Conservation (phyloP, 768 basidiomycete genomes). For the Terana coerulea region DNA sequence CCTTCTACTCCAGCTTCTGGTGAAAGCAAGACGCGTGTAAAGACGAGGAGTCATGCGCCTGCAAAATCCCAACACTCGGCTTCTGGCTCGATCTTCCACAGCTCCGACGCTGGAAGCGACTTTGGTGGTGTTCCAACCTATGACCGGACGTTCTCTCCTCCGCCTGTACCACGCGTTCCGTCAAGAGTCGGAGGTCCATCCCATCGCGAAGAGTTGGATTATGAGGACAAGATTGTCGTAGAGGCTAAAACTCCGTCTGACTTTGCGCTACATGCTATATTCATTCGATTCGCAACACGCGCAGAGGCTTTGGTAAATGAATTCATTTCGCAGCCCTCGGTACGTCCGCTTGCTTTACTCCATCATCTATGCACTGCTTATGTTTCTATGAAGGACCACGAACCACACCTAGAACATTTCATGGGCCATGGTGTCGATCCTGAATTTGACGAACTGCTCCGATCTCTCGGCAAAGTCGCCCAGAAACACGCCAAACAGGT, state of each 20-base stretch:
- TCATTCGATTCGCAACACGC: constrained; percentile 77
- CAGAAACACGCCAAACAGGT: constrained; percentile 82
- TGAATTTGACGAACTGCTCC: constrained; percentile 82
- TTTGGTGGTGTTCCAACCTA: constrained; percentile 39
- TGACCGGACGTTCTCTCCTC: constrained; percentile 52
- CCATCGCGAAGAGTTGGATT: constrained; percentile 42
- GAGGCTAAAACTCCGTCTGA: constrained; percentile 84
- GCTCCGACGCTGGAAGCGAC: constrained; percentile 71
- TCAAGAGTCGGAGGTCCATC: constrained; percentile 45
- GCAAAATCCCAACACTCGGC: constrained; percentile 78
- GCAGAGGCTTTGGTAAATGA: constrained; percentile 78
- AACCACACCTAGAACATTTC: constrained; percentile 59
- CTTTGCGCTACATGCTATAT: constrained; percentile 84
- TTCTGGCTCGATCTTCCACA: constrained; percentile 68
- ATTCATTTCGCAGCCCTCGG: constrained; percentile 66
- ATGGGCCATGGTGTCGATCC: constrained; percentile 73
- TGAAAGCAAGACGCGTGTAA: constrained; percentile 35
- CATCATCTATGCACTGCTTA: background rate
- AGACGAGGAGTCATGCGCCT: constrained; percentile 51
- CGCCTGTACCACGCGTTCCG: constrained; percentile 78
- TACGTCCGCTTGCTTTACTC: constrained; percentile 33
- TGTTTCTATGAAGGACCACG: constrained; percentile 50
- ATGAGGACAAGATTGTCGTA: constrained; percentile 54
- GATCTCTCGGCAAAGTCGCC: constrained; percentile 81
- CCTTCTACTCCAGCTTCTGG: constrained; percentile 59